Evolutionary conservation across 2,329 filamentous ascomycete species (phyloP).

Genomic region (Byssothecium circinans): DNA sequence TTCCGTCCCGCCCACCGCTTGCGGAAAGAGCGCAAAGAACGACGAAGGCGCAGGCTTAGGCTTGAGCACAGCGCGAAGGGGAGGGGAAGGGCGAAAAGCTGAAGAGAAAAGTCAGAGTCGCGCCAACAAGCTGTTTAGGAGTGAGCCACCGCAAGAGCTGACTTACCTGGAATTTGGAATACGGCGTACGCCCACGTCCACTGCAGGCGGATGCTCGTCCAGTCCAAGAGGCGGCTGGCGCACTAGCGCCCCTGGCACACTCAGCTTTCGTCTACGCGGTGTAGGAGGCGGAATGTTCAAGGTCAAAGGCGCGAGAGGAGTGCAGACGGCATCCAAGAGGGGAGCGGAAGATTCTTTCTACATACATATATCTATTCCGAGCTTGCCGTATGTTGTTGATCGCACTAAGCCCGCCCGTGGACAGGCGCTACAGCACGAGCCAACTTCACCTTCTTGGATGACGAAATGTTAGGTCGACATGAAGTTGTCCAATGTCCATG

Average conservation of each 20-base stretch:
- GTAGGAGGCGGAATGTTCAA: too few relatives aligned
- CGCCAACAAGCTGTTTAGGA: too few relatives aligned
- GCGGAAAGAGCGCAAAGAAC: slow-evolving; percentile 13
- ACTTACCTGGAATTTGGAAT: slow-evolving; percentile 3
- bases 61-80: slow-evolving; percentile 1
- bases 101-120: background rate
- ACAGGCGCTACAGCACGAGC: background rate
- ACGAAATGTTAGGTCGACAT: background rate
- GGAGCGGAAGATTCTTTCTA: background rate
- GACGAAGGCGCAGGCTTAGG: too few relatives aligned
- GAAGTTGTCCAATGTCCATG: background rate
- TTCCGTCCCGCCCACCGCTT: slow-evolving; percentile 29
- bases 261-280: background rate
- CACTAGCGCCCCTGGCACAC: background rate
- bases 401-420: background rate
- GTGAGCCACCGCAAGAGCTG: too few relatives aligned
- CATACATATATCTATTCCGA: background rate
- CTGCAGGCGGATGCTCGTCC: background rate
- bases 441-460: too few relatives aligned
- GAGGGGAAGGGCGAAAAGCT: background rate
- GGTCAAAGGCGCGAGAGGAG: background rate
- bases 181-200: background rate
- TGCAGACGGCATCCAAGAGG: background rate
- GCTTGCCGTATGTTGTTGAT: slow-evolving; percentile 2
- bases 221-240: background rate